A percentile compares a stretch with the other conserved stretches of the same genome.
Conservation (phyloP, 2,329 filamentous ascomycete genomes). For the Fusarium pininemorale region DNA sequence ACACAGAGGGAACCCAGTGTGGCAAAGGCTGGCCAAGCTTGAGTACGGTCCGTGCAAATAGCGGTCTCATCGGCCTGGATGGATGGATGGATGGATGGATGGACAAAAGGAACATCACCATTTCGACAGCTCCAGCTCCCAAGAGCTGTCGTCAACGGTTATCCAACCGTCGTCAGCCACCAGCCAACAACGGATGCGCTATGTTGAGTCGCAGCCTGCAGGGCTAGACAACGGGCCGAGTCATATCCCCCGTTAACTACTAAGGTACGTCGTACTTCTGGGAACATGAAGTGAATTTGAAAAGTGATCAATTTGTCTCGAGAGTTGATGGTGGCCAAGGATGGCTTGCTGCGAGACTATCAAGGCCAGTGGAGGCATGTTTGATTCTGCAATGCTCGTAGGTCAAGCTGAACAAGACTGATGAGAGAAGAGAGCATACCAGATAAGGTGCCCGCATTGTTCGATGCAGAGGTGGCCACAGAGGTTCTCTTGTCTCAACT, state of each 20-base stretch:
- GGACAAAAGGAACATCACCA: not conserved
- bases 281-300: not conserved
- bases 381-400: constrained; percentile 12
- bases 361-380: not conserved
- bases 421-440: constrained; percentile 10
- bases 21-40: not conserved
- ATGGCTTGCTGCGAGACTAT: not conserved
- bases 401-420: not conserved
- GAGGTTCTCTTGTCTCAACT: constrained; percentile 13
- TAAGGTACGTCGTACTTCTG: not conserved
- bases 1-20: not conserved
- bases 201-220: not conserved
- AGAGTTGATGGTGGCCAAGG: not conserved
- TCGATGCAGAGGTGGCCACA: constrained; percentile 1
- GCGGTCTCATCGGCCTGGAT: constrained; percentile 13
- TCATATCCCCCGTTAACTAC: constrained; percentile 7
- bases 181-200: not conserved
- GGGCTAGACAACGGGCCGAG: constrained; percentile 1
- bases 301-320: constrained; percentile 5
- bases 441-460: not conserved
- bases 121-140: not conserved
- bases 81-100: not conserved
- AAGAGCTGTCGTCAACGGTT: not conserved
- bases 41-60: not conserved
- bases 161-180: constrained; percentile 7